Base-by-base conservation (phyloP, 306 rosid genomes). In the Cicer yamashitae region DNA sequence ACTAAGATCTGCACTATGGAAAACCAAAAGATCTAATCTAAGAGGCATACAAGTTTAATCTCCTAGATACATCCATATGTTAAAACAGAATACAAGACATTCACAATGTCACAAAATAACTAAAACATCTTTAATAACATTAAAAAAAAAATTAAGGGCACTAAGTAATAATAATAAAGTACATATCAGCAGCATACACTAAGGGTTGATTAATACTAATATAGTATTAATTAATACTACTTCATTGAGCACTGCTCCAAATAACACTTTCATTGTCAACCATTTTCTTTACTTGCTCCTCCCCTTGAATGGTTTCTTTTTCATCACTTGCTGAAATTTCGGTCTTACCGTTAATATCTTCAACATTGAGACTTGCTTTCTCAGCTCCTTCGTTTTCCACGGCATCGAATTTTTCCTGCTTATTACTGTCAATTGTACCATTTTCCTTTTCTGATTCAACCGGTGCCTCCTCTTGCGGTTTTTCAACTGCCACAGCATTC, bases 261-360 rank as follows among this genome's bases (percentile, higher is more conserved):
- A 86, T 66, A 74, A 82, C 86, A 64, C 82, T 82, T n/a, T 88
- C 89, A 18, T 84, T 88, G 80, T 85, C 93, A 34, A 77, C 93
- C 58, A 71, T 73, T 75, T 79, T 75, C 61, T 78, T 57, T 54
- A 78, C 52, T 66, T 81, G 77, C 66, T 85, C 86, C 48, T 85
- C 88, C 13, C 73, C 77, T 60, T 80, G 80, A 75, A 56, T 63
- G 40, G 56, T 67, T 54, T 37, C 54, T 44, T 81, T 82, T 30
- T 73, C 89, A 75, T 69, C 82, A 38, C 57, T 80, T 79, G 72
- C 72, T 48, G 75, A 51, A 40, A 73, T 63, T 65, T 73, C 89
- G 46, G 65, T 59, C 39, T 75, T 77, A 40, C 46, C 85, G 53
- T 79, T 57, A 25, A 22, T 69, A 80, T 77, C 87, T 79, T 48